Evolutionary conservation across 2,329 filamentous ascomycete genomes (phyloP).

Genomic region (Cladosporium halotolerans): DNA sequence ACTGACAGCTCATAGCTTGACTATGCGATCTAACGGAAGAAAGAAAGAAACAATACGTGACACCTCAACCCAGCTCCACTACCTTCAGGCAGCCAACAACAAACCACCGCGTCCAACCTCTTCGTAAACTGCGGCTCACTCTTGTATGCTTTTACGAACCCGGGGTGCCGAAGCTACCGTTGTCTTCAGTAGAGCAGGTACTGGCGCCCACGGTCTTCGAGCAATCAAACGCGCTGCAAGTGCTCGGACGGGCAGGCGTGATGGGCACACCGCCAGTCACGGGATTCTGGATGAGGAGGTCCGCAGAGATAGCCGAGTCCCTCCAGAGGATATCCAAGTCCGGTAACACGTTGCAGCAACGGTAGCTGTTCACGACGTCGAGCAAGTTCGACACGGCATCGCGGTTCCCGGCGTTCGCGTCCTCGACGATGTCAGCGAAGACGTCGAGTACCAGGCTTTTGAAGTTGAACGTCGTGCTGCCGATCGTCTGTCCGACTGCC

Average conservation of each 20-base stretch:
- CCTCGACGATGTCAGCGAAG: constrained; percentile 12
- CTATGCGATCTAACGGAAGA: neutral
- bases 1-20: too few relatives aligned
- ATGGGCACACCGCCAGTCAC: neutral
- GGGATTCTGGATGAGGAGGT: neutral
- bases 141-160: neutral
- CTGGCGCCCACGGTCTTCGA: neutral
- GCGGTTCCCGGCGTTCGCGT: constrained; percentile 4
- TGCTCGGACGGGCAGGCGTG: neutral
- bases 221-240: neutral
- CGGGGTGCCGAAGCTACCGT: neutral
- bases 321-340: constrained; percentile 14
- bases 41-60: neutral
- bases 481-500: neutral
- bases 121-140: neutral
- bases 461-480: constrained; percentile 13
- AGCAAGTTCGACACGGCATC: constrained; percentile 10
- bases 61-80: neutral
- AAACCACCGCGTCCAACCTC: neutral
- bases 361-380: constrained; percentile 16
- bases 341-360: constrained; percentile 22
- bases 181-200: neutral
- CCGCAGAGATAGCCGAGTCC: neutral
- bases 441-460: constrained; percentile 16
- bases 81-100: neutral